Base-by-base conservation (phyloP, 1,284 basidiomycete genomes). In the Tilletia walkeri region DNA sequence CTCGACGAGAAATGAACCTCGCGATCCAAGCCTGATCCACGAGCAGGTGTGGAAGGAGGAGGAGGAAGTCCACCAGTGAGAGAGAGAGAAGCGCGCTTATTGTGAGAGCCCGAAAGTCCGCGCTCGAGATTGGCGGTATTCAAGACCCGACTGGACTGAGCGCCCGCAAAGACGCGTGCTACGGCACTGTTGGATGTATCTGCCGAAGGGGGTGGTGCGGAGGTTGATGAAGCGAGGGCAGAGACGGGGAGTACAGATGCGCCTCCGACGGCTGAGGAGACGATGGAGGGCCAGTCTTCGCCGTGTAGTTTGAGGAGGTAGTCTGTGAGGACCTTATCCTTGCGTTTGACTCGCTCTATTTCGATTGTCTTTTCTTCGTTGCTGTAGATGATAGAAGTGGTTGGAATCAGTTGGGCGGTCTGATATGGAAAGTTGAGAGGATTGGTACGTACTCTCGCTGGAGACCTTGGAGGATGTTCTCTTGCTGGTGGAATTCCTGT, bases 331-430 rank as follows among this genome's bases (percentile, higher is more conserved):
- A 73, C 39, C 69, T 77, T 77, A 45, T 71, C 66, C 41, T 74
- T 73, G n/a, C 78, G 66, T 48, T 75, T 69, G 14, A 80, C 56
- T 20, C 63, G 54, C 65, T 80, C 78, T 24, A 78, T 73, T 48
- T 80, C 77, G 61, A 79, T 72, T 59, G 77, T 80, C 73, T 79
- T 78, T 61, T 72, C 71, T 67, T 80, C 78, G 59, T 80, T 80
- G 70, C 65, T 67, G 65, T 39, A 20, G 67, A 45, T n/a, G 24
- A 68, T 16, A 41, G 38, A 41, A 45, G 16, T 16, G 34, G 36
- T 36, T 65, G 38, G 10, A 49, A 6, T 39, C 20, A 36, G 12
- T 47, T 18, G 24, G 3, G 14, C 12, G 50, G 18, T 6, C 50
- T 53, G 50, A 6, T n/a, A 18, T 10, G 18, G 45, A 56, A 14